Evolutionary conservation across 2,329 filamentous ascomycete genomes (phyloP).

Genomic region (Penicillium frequentans): DNA sequence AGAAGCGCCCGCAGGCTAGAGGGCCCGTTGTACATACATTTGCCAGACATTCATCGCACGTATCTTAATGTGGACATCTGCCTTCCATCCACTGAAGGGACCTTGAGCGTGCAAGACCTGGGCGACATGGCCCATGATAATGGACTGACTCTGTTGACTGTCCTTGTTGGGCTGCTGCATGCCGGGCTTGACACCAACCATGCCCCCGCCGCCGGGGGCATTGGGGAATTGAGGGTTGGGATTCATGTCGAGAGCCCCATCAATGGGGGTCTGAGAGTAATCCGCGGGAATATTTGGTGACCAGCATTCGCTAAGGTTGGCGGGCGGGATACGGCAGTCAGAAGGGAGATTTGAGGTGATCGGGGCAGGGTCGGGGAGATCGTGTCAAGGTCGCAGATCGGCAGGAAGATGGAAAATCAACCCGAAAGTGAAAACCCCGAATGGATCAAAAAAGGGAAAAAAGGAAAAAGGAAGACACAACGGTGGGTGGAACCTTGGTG

Average conservation of each 20-base stretch:
- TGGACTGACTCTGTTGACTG: constrained; percentile 35
- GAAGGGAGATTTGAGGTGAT: background rate
- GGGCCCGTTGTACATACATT: constrained; percentile 36
- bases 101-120: constrained; percentile 43
- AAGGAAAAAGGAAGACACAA: constrained; percentile 3
- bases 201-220: constrained; percentile 30
- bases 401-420: constrained; percentile 8
- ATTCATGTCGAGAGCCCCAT: constrained; percentile 45
- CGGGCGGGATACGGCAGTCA: background rate
- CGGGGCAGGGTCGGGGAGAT: constrained; percentile 5
- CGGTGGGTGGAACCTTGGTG: constrained; percentile 18
- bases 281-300: constrained; percentile 30
- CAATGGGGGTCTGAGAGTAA: constrained; percentile 37
- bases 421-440: constrained; percentile 3
- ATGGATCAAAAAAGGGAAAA: background rate
- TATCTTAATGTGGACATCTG: constrained; percentile 39
- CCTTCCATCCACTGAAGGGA: constrained; percentile 47
- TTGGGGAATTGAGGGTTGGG: constrained; percentile 38
- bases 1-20: background rate
- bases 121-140: constrained; percentile 41
- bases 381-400: constrained; percentile 18
- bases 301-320: constrained; percentile 37
- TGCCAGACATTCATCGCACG: constrained; percentile 45
- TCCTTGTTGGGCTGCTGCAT: constrained; percentile 37
- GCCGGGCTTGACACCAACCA: constrained; percentile 35